Evolutionary conservation across 805 yeast genomes (phyloP), one percentile per base, ranked within the genome.

Genomic region (Schwanniomyces vanrijiae): DNA sequence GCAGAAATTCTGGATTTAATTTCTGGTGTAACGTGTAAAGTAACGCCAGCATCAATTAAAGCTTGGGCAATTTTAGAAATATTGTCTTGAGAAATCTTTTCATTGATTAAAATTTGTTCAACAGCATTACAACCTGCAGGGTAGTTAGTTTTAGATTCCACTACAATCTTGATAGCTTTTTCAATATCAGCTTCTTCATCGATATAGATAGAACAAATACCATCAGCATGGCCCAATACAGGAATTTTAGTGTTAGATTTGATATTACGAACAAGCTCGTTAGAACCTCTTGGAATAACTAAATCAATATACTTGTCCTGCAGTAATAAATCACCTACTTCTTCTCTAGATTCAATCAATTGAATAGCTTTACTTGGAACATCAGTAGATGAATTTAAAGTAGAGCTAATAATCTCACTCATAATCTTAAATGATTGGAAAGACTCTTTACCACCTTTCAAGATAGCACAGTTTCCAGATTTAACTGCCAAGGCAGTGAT

Each of bases 81-180:
- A 33, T 51, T 50, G 34, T 56, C 52, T 50, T 69, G 44, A 61
- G 72, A 54, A 64, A 64, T 48, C 55, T 55, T 61, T 43, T 74
- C 68, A 65, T 86, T 78, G 40, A 95, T 68, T 47, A 94, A 76
- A 25, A 94, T 67, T 28, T 94, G 89, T 66, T 94, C 99, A 46
- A 82, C 92, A 6, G 99, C 97, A 64, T 94, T 94, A 68, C 99
- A 94, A n/a, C 96, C 99, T 10, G 99, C 99, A 42, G 98, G 97
- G 64, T 94, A 94, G 66, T 90, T 91, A 0, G 97, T 90, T 68
- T 94, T 94, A 4, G 97, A 80, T 66, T 94, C 99, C 22, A 89
- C 80, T 4, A 83, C 75, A 25, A 94, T 81, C 47, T 81, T 80
- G 28, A 78, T 74, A 0, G 97, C 96, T 81, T 88, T 90, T 11